Conservation (phyloP, 164 flowering plant species). For the Tetracentron sinense region DNA sequence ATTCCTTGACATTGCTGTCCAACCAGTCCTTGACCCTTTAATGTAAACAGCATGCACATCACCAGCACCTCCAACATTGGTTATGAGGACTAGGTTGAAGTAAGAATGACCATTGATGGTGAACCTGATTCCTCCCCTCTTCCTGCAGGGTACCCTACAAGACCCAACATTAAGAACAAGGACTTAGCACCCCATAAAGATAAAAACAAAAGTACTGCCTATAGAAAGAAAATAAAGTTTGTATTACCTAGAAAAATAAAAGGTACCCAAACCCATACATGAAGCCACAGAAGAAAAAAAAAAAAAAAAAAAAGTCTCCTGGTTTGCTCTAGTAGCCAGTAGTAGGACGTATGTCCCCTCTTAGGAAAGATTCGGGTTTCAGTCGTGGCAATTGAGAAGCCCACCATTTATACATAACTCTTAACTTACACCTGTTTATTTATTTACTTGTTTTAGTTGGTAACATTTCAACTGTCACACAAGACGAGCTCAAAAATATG, state of each 20-base stretch:
- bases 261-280: background rate
- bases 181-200: background rate
- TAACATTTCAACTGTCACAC: no score
- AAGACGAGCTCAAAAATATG: no score
- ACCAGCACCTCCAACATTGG: conserved; percentile 79
- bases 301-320: no score
- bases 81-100: conserved; percentile 60
- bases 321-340: no score
- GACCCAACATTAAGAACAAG: conserved; percentile 1
- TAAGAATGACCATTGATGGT: conserved; percentile 62
- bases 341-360: no score
- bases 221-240: conserved; percentile 3
- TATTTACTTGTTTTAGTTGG: no score
- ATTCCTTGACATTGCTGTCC: conserved; percentile 74
- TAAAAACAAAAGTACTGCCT: background rate
- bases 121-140: conserved; percentile 71
- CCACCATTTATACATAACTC: no score
- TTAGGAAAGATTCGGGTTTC: no score
- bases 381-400: no score
- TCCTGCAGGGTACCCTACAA: conserved; percentile 61
- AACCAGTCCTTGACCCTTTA: conserved; percentile 62
- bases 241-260: no score
- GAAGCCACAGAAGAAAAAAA: background rate
- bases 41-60: conserved; percentile 60
- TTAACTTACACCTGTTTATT: no score